Base-by-base conservation (phyloP, 805 yeast species). In the Zygoascus flipseniorum region DNA sequence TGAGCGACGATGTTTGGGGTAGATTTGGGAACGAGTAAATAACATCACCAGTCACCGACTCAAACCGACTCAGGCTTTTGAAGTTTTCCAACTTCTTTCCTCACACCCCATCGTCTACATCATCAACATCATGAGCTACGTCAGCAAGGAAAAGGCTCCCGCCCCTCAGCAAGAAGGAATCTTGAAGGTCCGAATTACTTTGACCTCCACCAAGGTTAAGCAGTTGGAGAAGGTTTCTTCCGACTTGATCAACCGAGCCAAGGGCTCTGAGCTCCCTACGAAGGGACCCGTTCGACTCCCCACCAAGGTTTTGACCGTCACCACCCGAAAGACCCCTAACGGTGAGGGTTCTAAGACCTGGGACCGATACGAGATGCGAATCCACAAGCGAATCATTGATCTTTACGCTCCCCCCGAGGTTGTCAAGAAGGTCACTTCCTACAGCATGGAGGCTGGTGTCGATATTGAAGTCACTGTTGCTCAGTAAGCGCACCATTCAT, bases 281-380 rank as follows among this genome's bases (percentile, higher is more conserved):
- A 92, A 89, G 83, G 99, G 99, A 74, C 99, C 99, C 69, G 96
- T 93, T 73, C 90, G 99, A 87, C 79, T 93, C 81, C 99, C 99
- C 82, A 93, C 99, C 79, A 93, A 90, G 86, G 93, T 86, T 69
- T 86, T 93, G 73, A 89, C 86, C 79, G 82, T 93, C 80, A 82
- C 95, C 80, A 93, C 99, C 87, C 89, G 99, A 88, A 93, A 93
- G 90, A 86, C 99, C 74, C 99, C 99, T 73, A 95, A 95, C 78
- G 99, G 99, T 93, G 97, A 93, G 83, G 99, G 99, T 93, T 93
- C 99, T 69, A 93, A 93, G 92, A 93, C 99, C 71, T 93, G 97
- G 97, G 99, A 93, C 76, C 81, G 95, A 70, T 93, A 84, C 78
- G 99, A 93, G 83, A 86, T 93, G 96, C 92, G 97, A 86, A 89